phyloP scores from a whole-genome alignment of 495 filamentous ascomycete genomes.

The Elasticomyces elasticus region DNA sequence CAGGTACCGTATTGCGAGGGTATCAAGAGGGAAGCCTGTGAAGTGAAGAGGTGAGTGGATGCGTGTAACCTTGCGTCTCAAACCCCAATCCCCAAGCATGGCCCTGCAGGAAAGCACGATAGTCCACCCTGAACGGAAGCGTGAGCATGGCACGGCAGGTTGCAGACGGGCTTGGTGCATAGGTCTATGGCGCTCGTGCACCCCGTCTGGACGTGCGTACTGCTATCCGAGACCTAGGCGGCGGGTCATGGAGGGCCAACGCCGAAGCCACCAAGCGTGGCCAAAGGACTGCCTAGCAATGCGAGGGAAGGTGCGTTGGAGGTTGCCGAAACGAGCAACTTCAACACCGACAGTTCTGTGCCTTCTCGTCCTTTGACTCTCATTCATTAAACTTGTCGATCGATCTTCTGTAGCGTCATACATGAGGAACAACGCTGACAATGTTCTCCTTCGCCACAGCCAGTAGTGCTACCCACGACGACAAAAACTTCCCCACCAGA shows the following conservation, averaged over 20 bases:
- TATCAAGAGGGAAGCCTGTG: too few relatives aligned
- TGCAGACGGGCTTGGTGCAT: neutral
- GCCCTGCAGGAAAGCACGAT: neutral
- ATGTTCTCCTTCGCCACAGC: slow-evolving; percentile 1
- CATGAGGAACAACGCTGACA: neutral
- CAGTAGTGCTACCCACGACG: neutral
- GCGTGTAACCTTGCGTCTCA: neutral
- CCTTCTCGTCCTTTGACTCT: neutral
- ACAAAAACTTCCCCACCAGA: neutral
- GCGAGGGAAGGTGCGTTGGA: neutral
- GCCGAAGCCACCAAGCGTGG: neutral
- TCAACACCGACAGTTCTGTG: neutral
- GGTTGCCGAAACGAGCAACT: neutral
- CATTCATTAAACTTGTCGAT: neutral
- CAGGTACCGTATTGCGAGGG: neutral
- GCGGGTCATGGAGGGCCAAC: neutral
- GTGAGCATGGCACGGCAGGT: neutral
- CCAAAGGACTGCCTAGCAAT: neutral
- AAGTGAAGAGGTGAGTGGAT: neutral
- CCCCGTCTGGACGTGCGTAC: neutral
- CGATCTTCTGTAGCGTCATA: neutral
- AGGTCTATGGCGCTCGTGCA: neutral
- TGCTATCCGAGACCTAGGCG: neutral
- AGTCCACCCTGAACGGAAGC: neutral
- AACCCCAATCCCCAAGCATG: neutral